These are phyloP conservation scores for Inga leiocalycina DNA, from an alignment of 306 rosid genomes.

Conservation along the genomic window DNA sequence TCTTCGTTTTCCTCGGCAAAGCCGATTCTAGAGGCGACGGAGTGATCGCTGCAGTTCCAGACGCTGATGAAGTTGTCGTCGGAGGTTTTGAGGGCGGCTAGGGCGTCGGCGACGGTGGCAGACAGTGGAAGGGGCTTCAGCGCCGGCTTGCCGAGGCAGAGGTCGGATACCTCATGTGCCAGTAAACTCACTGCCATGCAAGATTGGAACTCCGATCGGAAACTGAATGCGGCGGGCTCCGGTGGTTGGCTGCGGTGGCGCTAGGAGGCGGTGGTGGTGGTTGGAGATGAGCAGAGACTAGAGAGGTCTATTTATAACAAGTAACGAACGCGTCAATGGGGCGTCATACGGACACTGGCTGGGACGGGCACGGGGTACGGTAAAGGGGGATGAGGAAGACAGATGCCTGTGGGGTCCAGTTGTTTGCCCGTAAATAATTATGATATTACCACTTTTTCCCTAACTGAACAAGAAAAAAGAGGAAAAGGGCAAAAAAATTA, in stretches of 20 bases:
- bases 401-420: not conserved
- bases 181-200: conserved; percentile 96
- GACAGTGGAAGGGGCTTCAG: conserved; percentile 66
- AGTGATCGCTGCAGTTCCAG: conserved; percentile 60
- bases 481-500: too few species aligned
- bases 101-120: conserved; percentile 78
- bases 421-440: too few species aligned
- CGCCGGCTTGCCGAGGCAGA: conserved; percentile 97
- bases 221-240: not conserved
- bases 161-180: conserved; percentile 83
- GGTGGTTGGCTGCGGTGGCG: not conserved
- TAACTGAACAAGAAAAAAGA: too few species aligned
- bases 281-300: not conserved
- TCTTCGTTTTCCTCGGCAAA: conserved; percentile 5
- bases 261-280: not conserved
- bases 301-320: not conserved
- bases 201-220: conserved; percentile 6
- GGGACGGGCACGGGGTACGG: not conserved
- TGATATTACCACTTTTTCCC: too few species aligned
- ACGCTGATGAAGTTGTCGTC: conserved; percentile 74
- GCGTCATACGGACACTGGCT: not conserved
- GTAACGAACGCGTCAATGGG: not conserved
- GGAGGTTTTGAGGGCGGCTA: conserved; percentile 60
- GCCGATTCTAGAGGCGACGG: conserved; percentile 1
- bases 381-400: not conserved